A percentile compares a stretch with the other conserved stretches of the same genome.
Conservation (phyloP, 2,329 filamentous ascomycete species). For the Ophiobolus disseminans region DNA sequence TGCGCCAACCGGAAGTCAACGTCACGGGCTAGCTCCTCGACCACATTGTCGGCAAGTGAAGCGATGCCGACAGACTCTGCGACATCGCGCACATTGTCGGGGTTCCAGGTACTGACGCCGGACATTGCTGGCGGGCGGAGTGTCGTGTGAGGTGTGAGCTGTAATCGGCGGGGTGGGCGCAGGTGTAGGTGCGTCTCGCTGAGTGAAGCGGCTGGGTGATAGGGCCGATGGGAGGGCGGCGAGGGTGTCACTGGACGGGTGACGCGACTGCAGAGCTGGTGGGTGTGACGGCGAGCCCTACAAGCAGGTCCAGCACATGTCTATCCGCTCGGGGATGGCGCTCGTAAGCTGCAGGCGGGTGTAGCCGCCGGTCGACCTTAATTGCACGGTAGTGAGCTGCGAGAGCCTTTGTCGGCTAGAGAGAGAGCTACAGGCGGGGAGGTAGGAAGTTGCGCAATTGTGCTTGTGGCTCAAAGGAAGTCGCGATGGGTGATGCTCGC, state of each 20-base stretch:
- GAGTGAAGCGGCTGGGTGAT: conserved; percentile 12
- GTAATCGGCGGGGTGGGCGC: conserved; percentile 16
- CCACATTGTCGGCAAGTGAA: conserved; percentile 81
- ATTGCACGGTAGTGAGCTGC: not conserved
- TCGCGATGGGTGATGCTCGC: conserved; percentile 28
- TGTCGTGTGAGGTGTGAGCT: conserved; percentile 14
- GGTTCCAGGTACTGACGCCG: conserved; percentile 83
- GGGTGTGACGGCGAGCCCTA: conserved; percentile 43
- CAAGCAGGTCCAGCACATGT: conserved; percentile 35
- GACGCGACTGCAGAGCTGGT: conserved; percentile 30
- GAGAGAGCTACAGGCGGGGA: too few relatives aligned
- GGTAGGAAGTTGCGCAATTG: too few relatives aligned
- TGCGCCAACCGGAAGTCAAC: conserved; percentile 95
- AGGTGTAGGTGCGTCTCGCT: conserved; percentile 12
- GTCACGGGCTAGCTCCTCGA: conserved; percentile 87
- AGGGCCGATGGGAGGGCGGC: conserved; percentile 27
- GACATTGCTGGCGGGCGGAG: conserved; percentile 34
- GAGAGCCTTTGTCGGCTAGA: too few relatives aligned
- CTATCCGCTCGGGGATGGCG: conserved; percentile 31
- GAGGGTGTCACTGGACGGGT: conserved; percentile 36
- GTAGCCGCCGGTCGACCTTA: too few relatives aligned
- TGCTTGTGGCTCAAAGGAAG: conserved; percentile 13
- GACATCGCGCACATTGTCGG: conserved; percentile 93
- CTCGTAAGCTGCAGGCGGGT: too few relatives aligned
- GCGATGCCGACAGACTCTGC: conserved; percentile 93